Conservation (phyloP, 2,329 filamentous ascomycete genomes). For the Colletotrichum paranaense region DNA sequence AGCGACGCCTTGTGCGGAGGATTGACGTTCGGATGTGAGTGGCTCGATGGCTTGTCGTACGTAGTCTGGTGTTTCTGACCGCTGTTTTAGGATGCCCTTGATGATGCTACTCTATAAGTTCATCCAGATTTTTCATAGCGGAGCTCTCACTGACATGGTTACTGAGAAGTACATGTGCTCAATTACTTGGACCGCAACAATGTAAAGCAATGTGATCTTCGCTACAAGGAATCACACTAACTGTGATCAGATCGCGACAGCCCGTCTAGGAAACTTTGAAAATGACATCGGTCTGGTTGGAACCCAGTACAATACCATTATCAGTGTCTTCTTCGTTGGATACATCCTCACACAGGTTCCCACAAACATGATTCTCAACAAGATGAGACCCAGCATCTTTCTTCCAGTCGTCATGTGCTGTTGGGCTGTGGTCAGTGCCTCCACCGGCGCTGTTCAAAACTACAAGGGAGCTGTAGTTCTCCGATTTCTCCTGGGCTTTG, state of each 20-base stretch:
- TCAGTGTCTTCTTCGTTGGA: constrained; percentile 23
- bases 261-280: constrained; percentile 13
- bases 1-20: neutral
- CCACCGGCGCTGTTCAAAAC: neutral
- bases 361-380: constrained; percentile 27
- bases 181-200: neutral
- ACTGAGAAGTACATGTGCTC: neutral
- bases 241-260: neutral
- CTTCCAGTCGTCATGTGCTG: constrained; percentile 18
- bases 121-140: too few species aligned
- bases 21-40: neutral
- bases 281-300: constrained; percentile 10
- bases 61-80: neutral
- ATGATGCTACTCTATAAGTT: neutral
- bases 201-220: neutral
- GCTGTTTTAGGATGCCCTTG: neutral
- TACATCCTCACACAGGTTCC: constrained; percentile 21
- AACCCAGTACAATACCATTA: constrained; percentile 18
- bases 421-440: constrained; percentile 5
- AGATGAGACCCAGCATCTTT: constrained; percentile 19
- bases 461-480: neutral
- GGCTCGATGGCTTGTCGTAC: neutral
- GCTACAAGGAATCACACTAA: neutral
- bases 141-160: neutral
- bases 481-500: neutral